Conservation (phyloP, 1,139 yeast genomes). For the Trichomonascaceae sp. region DNA sequence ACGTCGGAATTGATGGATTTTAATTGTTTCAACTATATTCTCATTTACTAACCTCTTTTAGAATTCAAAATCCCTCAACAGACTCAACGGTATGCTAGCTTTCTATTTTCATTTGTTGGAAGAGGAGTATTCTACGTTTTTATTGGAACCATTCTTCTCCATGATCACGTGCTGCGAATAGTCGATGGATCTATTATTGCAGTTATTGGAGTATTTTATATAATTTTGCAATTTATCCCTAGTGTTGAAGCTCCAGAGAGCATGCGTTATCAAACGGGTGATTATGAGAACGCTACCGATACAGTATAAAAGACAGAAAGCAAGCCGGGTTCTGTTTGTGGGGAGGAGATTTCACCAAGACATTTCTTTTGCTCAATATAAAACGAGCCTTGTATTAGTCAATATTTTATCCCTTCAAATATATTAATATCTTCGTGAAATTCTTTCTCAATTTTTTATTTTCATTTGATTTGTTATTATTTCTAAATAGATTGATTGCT, state of each 20-base stretch:
- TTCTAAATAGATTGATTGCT: too few species aligned
- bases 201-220: conserved; percentile 52
- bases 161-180: conserved; percentile 50
- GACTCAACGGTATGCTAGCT: conserved; percentile 67
- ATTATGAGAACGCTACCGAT: conserved; percentile 28
- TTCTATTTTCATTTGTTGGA: conserved; percentile 76
- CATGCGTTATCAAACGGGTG: conserved; percentile 38
- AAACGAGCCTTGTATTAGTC: not conserved
- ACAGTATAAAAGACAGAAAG: conserved; percentile 21
- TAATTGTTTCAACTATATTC: conserved; percentile 11
- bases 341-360: not conserved
- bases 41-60: conserved; percentile 15
- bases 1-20: not conserved
- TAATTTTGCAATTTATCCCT: conserved; percentile 62
- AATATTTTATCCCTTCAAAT: not conserved
- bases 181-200: conserved; percentile 53
- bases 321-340: not conserved
- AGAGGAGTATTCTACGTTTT: conserved; percentile 71
- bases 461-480: not conserved
- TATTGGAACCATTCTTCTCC: conserved; percentile 57
- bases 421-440: not conserved
- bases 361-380: not conserved
- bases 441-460: not conserved
- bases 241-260: conserved; percentile 67
- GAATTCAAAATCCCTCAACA: conserved; percentile 48